Conservation (phyloP, 2,329 filamentous ascomycete genomes). For the Cladosporium sp. region DNA sequence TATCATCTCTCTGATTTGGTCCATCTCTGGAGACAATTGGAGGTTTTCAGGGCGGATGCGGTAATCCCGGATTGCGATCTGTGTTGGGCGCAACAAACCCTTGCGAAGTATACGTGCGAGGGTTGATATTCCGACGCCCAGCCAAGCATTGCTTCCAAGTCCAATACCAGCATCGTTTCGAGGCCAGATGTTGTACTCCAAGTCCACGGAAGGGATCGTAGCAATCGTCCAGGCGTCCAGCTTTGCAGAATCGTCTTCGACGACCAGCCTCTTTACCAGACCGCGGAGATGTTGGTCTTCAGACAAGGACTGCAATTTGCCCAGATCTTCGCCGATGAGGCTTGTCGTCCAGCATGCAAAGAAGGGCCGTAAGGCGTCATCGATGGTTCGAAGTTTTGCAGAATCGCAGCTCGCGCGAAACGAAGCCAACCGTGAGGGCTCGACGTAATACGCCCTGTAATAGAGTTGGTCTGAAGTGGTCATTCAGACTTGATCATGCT, state of each 20-base stretch:
- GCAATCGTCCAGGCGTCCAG: not conserved
- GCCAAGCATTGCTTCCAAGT: not conserved
- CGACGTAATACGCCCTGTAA: not conserved
- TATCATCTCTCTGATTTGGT: not conserved
- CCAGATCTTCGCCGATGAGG: not conserved
- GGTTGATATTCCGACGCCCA: not conserved
- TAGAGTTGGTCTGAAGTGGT: not conserved
- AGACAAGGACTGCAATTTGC: not conserved
- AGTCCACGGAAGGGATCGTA: not conserved
- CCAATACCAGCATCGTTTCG: not conserved
- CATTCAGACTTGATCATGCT: not conserved
- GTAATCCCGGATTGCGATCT: not conserved
- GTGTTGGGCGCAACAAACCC: not conserved
- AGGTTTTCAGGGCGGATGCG: not conserved
- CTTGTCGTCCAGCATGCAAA: slow-evolving; percentile 5
- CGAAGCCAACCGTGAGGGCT: not conserved
- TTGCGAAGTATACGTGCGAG: not conserved
- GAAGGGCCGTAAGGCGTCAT: not conserved
- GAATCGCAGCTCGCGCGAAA: not conserved
- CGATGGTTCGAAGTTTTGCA: not conserved
- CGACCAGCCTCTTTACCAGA: not conserved
- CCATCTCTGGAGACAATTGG: not conserved
- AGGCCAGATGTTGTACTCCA: not conserved
- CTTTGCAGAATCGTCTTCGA: not conserved
- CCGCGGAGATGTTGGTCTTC: not conserved